Conservation (phyloP, 176 grass and related monocot species). For the Miscanthus lutarioriparius region DNA sequence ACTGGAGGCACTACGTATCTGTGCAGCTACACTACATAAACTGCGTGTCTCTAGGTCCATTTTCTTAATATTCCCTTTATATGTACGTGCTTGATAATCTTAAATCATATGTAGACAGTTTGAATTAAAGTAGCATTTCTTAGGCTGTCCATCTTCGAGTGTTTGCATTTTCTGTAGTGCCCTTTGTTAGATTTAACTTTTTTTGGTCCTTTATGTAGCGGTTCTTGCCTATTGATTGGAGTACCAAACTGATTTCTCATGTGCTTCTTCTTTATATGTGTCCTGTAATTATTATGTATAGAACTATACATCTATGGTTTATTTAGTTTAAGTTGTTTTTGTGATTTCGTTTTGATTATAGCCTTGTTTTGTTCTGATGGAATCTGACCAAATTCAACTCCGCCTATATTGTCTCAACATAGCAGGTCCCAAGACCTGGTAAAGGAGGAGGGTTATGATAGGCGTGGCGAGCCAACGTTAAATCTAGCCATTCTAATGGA, state of each 20-base stretch:
- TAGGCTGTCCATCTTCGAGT: slow-evolving; percentile 1
- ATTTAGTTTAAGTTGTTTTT: slow-evolving; percentile 17
- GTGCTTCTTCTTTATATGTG: neutral
- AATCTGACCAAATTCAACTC: no score
- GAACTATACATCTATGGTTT: neutral
- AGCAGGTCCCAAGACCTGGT: no score
- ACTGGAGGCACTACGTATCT: neutral
- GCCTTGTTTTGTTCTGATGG: neutral
- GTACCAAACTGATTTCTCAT: neutral
- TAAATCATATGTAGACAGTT: neutral
- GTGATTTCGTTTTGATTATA: neutral
- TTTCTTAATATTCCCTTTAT: neutral
- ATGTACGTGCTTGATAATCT: slow-evolving; percentile 1
- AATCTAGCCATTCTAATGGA: no score
- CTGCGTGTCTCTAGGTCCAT: neutral
- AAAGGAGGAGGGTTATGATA: no score
- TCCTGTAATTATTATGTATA: neutral
- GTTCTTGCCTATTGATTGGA: slow-evolving; percentile 6
- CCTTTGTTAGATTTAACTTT: neutral
- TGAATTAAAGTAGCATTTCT: neutral
- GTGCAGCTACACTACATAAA: neutral
- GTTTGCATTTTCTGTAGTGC: neutral
- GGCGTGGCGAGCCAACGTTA: no score
- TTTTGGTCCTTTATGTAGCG: slow-evolving; percentile 8
- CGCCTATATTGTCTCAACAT: no score